Percentiles rank a stretch among this genome's conserved stretches.
These are phyloP conservation scores for Cichorium intybus DNA, from an alignment of 140 eudicot species.

Conservation along the genomic window DNA sequence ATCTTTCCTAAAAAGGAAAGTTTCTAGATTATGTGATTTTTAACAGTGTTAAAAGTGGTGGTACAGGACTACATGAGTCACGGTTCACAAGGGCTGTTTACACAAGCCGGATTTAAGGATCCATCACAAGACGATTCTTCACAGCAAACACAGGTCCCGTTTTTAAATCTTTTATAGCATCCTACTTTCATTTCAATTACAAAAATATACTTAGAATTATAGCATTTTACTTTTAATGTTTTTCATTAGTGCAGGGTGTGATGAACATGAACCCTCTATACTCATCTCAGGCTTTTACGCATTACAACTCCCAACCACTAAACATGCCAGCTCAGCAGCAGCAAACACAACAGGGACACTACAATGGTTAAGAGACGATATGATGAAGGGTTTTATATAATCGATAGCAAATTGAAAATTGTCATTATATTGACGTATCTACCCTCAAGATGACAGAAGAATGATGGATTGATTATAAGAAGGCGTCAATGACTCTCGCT, in stretches of 20 bases:
- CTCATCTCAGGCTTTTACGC: constrained; percentile 70
- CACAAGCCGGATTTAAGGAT: constrained; percentile 80
- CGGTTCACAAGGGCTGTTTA: too few relatives aligned
- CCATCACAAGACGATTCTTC: constrained; percentile 88
- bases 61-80: too few relatives aligned
- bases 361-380: constrained; percentile 53
- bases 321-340: constrained; percentile 67
- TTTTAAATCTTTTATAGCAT: too few relatives aligned
- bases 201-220: too few relatives aligned
- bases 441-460: constrained; percentile 15
- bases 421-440: constrained; percentile 33
- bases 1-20: too few relatives aligned
- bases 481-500: too few relatives aligned
- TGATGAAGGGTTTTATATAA: too few relatives aligned
- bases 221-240: too few relatives aligned
- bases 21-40: too few relatives aligned
- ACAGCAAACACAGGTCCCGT: constrained; percentile 81
- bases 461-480: too few relatives aligned
- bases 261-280: constrained; percentile 92
- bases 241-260: constrained; percentile 46
- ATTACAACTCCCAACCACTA: constrained; percentile 66
- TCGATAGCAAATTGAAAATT: constrained; percentile 43
- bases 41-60: too few relatives aligned
- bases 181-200: background rate
- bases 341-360: constrained; percentile 63